Base-by-base conservation (phyloP, 371 early-diverging fungal genomes). In the Coemansia sp. region DNA sequence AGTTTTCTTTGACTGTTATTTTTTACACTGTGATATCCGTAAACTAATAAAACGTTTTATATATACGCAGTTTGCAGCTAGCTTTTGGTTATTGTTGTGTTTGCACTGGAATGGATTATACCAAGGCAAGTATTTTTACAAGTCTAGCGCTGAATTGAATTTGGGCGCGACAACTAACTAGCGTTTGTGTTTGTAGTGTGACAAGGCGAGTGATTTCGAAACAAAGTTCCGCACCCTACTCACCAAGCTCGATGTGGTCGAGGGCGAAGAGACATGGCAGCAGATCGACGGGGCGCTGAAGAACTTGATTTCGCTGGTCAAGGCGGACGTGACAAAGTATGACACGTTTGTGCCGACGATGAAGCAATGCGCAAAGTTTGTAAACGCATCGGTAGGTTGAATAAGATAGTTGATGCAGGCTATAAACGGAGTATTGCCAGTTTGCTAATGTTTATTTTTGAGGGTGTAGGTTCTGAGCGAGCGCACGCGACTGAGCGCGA, bases 201-300 rank as follows among this genome's bases (percentile, higher is more conserved):
- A 80, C 34, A 69, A 77, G 31, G 66, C 80, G 39, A 63, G 66
- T 54, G 80, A 80, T 63, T 73, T 80, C 51, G 80, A 80, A 54
- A 57, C 66, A 40, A 80, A 80, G 63, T 67, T 79, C 62, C 69
- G 68, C 45, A 59, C 71, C 16, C 40, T 80, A n/a, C 47, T 74
- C 13, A 42, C 45, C 62, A 72, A 70, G 69, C 68, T 80, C 50
- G 69, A 74, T 22, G 68, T 74, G 0, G 76, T 67, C 22, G 80
- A 80, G 67, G 63, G 63, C 59, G 80, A 80, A 50, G 80, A 80
- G 61, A 80, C 80, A 61, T 80, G 80, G 80, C 56, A 62, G 56
- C 69, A 69, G 50, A 65, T 80, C 18, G 71, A 80, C 52, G 52
- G 45, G 7, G 80, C 74, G 40, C 60, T 80, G 21, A 70, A 69